phyloP scores from a whole-genome alignment of 306 rosid species.

The Clitoria ternatea region DNA sequence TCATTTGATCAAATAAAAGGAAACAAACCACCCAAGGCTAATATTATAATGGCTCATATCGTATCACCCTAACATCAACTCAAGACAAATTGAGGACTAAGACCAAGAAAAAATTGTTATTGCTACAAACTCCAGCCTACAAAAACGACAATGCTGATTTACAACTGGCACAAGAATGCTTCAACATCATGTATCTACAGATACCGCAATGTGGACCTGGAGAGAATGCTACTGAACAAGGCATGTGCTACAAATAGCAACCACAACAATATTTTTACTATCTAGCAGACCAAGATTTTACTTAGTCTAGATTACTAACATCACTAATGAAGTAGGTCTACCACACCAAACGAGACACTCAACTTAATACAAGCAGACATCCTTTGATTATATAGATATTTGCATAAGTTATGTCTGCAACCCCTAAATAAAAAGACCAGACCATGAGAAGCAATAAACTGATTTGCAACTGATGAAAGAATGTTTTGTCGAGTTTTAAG shows the following conservation, averaged over 20 bases:
- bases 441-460: no score
- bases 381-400: no score
- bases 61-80: not conserved
- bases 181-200: not conserved
- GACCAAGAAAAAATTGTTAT: no score
- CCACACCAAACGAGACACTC: no score
- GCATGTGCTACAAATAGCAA: not conserved
- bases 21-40: not conserved
- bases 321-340: no score
- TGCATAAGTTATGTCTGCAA: no score
- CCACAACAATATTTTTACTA: not conserved
- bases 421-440: no score
- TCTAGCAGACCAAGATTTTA: not conserved
- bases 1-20: not conserved
- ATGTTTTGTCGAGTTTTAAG: no score
- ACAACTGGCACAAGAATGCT: not conserved
- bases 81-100: not conserved
- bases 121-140: not conserved
- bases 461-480: no score
- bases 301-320: not conserved
- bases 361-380: no score
- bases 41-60: not conserved
- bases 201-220: not conserved
- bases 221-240: not conserved
- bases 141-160: not conserved